Evolutionary conservation across 495 filamentous ascomycete species (phyloP), one percentile per base, ranked within the genome.

Genomic region (Margaritispora aquatica): DNA sequence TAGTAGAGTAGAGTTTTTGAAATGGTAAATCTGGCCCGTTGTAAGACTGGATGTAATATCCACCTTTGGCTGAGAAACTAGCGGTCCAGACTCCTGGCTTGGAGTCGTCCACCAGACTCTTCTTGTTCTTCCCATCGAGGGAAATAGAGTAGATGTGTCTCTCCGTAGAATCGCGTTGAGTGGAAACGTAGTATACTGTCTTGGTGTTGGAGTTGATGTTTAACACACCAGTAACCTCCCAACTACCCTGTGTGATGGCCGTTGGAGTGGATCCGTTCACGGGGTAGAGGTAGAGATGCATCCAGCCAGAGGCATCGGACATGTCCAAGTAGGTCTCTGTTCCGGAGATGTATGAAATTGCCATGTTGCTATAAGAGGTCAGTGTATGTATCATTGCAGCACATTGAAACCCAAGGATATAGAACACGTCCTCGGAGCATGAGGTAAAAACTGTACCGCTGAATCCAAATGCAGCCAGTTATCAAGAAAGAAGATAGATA

Each of bases 1-100:
- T 71, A 38, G 75, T 63, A 0, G 73, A 69, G 68, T 82, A 80
- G 13, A 84, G 70, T 27, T 77, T 73, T 55, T 84, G 81, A 60
- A 80, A 82, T 0, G 81, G 80, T 0, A 84, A 70, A 51, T 80
- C 73, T 1, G 82, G 82, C 13, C 82, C 82, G 31, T 66, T 68
- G 64, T 84, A 84, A 55, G 70, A 73, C 9, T 80, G 76, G 52
- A 84, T 75, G 67, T 83, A 83, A 66, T 77, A 84, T 9, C 73
- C 73, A 7, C 76, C 80, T 15, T 38, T 65, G 15, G 74, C 66
- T 7, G 80, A 83, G 66, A 83, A 84, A 19, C 79, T 82, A 1
- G 80, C 80, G 27, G 62, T 67, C 77, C 79, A 83, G 51, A 72
- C 73, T 17, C 76, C 82, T 0, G 74, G 63, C 11, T 74, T 69